phyloP scores from a whole-genome alignment of 352 stramenopile species.

The Globisporangium solare region DNA sequence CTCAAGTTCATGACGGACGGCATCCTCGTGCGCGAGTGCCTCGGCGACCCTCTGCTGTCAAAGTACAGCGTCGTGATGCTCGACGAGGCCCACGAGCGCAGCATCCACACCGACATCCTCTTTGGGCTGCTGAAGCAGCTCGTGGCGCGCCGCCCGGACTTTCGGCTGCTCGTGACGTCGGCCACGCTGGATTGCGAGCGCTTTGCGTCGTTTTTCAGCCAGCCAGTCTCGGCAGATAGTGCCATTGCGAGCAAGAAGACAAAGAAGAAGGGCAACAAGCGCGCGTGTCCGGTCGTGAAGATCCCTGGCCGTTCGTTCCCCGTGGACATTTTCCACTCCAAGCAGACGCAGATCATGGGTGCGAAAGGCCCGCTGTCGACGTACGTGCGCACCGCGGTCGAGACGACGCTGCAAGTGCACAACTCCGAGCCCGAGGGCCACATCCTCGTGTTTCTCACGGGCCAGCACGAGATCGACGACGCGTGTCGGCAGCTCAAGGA shows the following conservation, averaged over 20 bases:
- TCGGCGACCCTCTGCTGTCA: conserved; percentile 64
- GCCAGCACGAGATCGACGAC: conserved; percentile 91
- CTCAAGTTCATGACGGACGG: conserved; percentile 87
- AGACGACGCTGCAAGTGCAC: conserved; percentile 79
- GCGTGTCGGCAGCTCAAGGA: conserved; percentile 83
- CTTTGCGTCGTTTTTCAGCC: conserved; percentile 86
- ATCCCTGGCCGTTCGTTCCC: conserved; percentile 91
- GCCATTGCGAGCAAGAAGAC: conserved; percentile 12
- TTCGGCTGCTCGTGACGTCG: conserved; percentile 93
- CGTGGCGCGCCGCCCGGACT: conserved; percentile 38
- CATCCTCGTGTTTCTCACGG: conserved; percentile 95
- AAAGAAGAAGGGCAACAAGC: neutral
- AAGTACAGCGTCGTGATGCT: conserved; percentile 91
- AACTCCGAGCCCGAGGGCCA: conserved; percentile 63
- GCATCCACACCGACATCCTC: conserved; percentile 97
- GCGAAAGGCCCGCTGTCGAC: conserved; percentile 49
- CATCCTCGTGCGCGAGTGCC: conserved; percentile 76
- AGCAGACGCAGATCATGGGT: conserved; percentile 76
- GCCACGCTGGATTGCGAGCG: conserved; percentile 87
- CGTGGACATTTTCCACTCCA: conserved; percentile 93
- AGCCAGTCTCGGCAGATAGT: neutral
- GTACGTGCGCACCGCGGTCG: conserved; percentile 64
- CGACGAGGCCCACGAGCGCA: conserved; percentile 98
- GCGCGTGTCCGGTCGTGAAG: conserved; percentile 71
- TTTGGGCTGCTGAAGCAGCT: conserved; percentile 92